Percentiles rank a stretch among this genome's conserved stretches.
phyloP scores from a whole-genome alignment of 768 basidiomycete species.

The Russula earlei region DNA sequence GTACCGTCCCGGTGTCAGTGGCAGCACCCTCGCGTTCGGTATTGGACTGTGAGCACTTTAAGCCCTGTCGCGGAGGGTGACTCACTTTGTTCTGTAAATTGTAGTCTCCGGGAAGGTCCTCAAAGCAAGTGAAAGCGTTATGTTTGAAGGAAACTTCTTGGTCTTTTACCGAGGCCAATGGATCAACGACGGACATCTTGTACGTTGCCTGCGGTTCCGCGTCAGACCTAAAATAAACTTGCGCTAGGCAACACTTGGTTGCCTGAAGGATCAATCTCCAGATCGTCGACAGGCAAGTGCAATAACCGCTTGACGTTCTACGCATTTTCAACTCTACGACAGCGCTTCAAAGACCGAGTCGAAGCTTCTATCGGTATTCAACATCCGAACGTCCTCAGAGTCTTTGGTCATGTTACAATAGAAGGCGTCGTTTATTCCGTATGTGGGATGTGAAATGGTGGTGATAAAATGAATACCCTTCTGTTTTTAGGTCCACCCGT shows the following conservation, averaged over 20 bases:
- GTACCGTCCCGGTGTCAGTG: no score
- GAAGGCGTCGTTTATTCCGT: conserved; percentile 20
- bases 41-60: not conserved
- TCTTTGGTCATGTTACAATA: conserved; percentile 32
- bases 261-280: conserved; percentile 2
- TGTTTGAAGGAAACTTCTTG: conserved; percentile 31
- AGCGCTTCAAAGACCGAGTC: conserved; percentile 38
- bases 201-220: conserved; percentile 22
- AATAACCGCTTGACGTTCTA: not conserved
- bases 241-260: conserved; percentile 6
- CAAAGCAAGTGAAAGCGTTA: conserved; percentile 24
- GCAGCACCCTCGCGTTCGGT: no score
- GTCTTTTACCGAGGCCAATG: conserved; percentile 36
- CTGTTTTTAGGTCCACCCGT: conserved; percentile 36
- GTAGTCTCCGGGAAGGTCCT: conserved; percentile 27
- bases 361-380: conserved; percentile 34
- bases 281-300: conserved; percentile 5
- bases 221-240: not conserved
- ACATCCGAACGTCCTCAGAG: conserved; percentile 32
- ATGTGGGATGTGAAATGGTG: no score
- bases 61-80: not conserved
- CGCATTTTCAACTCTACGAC: not conserved
- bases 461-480: no score
- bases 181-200: conserved; percentile 32
- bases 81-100: not conserved